Base-by-base conservation (phyloP, 768 basidiomycete genomes). In the Tricholoma matsutake region DNA sequence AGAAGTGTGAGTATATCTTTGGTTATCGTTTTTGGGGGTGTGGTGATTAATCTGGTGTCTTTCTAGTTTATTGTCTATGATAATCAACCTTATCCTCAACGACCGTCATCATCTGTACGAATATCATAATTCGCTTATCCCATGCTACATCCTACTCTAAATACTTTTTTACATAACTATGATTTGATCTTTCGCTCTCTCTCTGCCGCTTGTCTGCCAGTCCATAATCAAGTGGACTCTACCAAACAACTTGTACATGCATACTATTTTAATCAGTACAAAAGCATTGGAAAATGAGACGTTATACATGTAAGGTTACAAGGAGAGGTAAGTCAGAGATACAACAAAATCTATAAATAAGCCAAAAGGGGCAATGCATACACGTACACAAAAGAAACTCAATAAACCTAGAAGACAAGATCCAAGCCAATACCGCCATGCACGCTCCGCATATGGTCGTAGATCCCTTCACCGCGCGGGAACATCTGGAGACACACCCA, bases 401-500 rank as follows among this genome's bases (percentile, higher is more conserved):
- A n/a, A n/a, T n/a, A n/a, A n/a, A n/a, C 13, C 28, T 39, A 39
- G 18, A 56, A 32, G 13, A 52, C 59, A 16, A 4, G 49, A 6
- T 35, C 57, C 10, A 81, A 59, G 2, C 88, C 87, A 57, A 88
- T 86, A 31, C 84, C 80, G 4, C 91, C 90, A 71, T 93, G 91
- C 51, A 72, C 74, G 5, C 63, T 59, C 6, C 84, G 81, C 91
- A 93, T 93, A 69, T 93, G 91, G 0, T 80, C 81, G 65, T 93
- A 93, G n/a, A 92, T 88, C 9, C 85, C 87, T 13, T 85, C 75
- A 2, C 88, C 86, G 35, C 78, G 76, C 0, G 83, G 81, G 72
- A 92, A 93, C 43, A 87, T 90, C 71, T 80, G 72, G 70, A 89
- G 66, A 70, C 91, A 94, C 22, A 84, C 84, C 92, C 91, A 93